phyloP scores from a whole-genome alignment of 2,329 filamentous ascomycete genomes.

The Diaporthe sp. region DNA sequence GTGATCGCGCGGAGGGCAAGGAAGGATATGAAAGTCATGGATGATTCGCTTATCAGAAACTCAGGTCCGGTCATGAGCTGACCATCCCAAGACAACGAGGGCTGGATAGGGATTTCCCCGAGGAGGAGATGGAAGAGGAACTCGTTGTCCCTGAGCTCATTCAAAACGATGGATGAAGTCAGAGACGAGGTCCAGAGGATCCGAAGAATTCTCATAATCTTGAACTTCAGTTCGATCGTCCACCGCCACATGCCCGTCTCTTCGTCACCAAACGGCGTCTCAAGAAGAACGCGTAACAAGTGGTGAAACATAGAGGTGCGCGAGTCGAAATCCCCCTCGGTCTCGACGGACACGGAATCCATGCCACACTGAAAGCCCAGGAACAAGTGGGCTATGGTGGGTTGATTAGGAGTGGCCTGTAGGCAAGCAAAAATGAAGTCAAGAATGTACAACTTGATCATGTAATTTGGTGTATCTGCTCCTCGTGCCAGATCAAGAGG shows the following conservation, averaged over 20 bases:
- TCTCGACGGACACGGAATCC: conserved; percentile 76
- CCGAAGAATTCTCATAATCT: conserved; percentile 80
- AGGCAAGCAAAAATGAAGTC: conserved; percentile 89
- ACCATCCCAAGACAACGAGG: conserved; percentile 81
- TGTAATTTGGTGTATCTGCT: conserved; percentile 78
- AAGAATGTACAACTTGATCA: conserved; percentile 86
- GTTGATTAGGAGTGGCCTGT: conserved; percentile 78
- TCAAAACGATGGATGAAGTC: conserved; percentile 80
- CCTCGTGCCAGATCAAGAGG: conserved; percentile 81
- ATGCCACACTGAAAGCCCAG: conserved; percentile 88
- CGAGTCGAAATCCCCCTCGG: conserved; percentile 78
- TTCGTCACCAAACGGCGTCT: conserved; percentile 75
- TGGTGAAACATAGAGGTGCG: conserved; percentile 87
- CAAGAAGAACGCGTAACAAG: conserved; percentile 79
- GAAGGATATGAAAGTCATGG: conserved; percentile 81
- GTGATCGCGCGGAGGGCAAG: conserved; percentile 82
- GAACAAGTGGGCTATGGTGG: conserved; percentile 90
- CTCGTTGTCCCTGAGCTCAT: conserved; percentile 84
- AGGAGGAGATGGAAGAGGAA: conserved; percentile 84
- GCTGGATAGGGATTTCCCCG: conserved; percentile 78
- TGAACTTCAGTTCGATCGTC: conserved; percentile 78
- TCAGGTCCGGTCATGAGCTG: conserved; percentile 70
- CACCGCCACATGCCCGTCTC: conserved; percentile 73
- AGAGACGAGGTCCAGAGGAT: conserved; percentile 88
- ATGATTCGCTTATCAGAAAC: conserved; percentile 79